Conservation (phyloP, 352 stramenopile species). For the Vaucheria bursata region DNA sequence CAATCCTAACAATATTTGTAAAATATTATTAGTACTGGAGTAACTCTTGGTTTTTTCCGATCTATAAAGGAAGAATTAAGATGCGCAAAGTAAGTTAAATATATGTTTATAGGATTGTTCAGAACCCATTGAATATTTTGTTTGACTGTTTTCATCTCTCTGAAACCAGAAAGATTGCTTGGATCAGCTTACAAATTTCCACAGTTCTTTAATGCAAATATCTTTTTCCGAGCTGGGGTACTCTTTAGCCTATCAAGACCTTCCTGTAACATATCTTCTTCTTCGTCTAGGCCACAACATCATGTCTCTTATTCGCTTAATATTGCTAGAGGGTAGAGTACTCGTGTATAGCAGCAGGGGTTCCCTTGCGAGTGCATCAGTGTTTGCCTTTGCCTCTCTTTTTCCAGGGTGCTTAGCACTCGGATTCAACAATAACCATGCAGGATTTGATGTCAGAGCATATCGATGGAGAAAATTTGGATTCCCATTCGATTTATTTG, state of each 20-base stretch:
- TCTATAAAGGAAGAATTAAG: too few species aligned
- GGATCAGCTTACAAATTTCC: background rate
- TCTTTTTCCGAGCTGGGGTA: slow-evolving; percentile 1
- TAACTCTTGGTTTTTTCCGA: too few species aligned
- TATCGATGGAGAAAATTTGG: slow-evolving; percentile 52
- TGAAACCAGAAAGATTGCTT: slow-evolving; percentile 5
- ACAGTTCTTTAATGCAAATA: background rate
- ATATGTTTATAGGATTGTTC: too few species aligned
- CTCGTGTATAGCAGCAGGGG: slow-evolving; percentile 61
- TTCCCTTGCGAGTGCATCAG: slow-evolving; percentile 12
- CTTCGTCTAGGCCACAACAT: slow-evolving; percentile 50
- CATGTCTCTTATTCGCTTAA: slow-evolving; percentile 58
- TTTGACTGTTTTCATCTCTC: too few species aligned
- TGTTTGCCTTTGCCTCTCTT: slow-evolving; percentile 29
- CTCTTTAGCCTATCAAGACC: slow-evolving; percentile 17
- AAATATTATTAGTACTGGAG: too few species aligned
- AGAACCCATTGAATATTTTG: too few species aligned
- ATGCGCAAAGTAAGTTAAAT: too few species aligned
- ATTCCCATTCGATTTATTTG: slow-evolving; percentile 47
- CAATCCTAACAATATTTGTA: too few species aligned
- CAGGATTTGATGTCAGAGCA: slow-evolving; percentile 22
- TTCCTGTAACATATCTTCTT: slow-evolving; percentile 18
- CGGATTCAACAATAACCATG: slow-evolving; percentile 19
- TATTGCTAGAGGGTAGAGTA: slow-evolving; percentile 64
- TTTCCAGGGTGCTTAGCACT: slow-evolving; percentile 25